Base-by-base conservation (phyloP, 805 yeast genomes). In the Hanseniaspora taiwanica region DNA sequence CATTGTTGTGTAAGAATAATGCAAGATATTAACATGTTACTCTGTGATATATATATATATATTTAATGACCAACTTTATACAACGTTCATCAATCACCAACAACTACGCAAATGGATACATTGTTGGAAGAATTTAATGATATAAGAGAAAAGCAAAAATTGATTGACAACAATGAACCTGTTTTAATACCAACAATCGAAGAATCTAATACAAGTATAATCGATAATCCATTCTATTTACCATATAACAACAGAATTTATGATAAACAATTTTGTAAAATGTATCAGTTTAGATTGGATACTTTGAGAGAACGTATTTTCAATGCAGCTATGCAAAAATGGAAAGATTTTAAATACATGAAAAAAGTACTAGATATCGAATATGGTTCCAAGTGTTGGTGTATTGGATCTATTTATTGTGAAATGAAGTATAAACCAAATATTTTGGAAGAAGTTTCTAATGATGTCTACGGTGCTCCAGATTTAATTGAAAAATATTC, bases 401-500 rank as follows among this genome's bases (percentile, higher is more conserved):
- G 85, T 10, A 68, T 80, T 20, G 98, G 98, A 2, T 84, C 96
- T 0, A 68, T 87, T 0, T 85, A 80, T 52, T 71, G 83, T 50
- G 95, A 87, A 45, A 70, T 84, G 78, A 76, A 76, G 52, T 74
- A 75, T 52, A 91, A 91, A 54, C 86, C 95, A 4, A 81, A 87
- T 55, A 78, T 91, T 39, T 60, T 91, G 42, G 73, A 75, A 34
- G 97, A 91, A 46, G 86, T 89, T 7, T 75, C 81, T 24, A 70
- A 69, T 39, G 70, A 65, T 36, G 55, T 60, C 10, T 63, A 58
- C 44, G 66, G 70, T 47, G 69, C 59, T 25, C 71, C 65, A 2
- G 60, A 46, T 53, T 47, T 50, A 53, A 66, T 54, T 42, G 58
- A 39, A 51, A 63, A 74, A 21, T 80, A 79, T 44, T 62, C 68